Evolutionary conservation across 2,329 filamentous ascomycete genomes (phyloP).

Genomic region (Claviceps sp.): DNA sequence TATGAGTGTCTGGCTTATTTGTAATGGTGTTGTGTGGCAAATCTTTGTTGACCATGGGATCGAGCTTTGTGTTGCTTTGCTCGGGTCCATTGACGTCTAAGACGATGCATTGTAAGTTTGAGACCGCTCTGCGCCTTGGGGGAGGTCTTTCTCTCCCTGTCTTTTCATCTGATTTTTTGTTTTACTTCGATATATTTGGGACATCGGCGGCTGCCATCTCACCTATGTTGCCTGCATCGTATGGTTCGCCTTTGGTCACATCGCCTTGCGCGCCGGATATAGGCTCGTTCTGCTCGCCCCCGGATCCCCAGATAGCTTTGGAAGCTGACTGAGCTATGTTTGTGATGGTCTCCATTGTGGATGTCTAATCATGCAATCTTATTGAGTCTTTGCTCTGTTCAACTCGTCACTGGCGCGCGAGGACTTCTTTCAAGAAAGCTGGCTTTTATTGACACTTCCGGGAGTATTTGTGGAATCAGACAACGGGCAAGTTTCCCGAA

Average conservation of each 20-base stretch:
- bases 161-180: not conserved
- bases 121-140: no score
- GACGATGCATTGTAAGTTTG: not conserved
- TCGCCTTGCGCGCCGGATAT: slow-evolving; percentile 57
- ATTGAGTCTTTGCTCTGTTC: not conserved
- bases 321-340: slow-evolving; percentile 31
- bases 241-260: slow-evolving; percentile 57
- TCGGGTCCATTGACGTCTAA: not conserved
- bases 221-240: slow-evolving; percentile 64
- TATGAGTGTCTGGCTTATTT: not conserved
- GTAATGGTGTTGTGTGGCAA: no score
- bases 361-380: not conserved
- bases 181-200: not conserved
- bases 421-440: not conserved
- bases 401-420: not conserved
- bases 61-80: not conserved
- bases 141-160: not conserved
- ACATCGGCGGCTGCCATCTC: slow-evolving; percentile 10
- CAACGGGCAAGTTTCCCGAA: no score
- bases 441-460: not conserved
- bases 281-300: slow-evolving; percentile 43
- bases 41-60: not conserved
- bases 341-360: slow-evolving; percentile 50
- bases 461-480: no score
- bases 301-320: slow-evolving; percentile 30